Evolutionary conservation across 495 filamentous ascomycete species (phyloP).

Genomic region (Penicillium canescens): DNA sequence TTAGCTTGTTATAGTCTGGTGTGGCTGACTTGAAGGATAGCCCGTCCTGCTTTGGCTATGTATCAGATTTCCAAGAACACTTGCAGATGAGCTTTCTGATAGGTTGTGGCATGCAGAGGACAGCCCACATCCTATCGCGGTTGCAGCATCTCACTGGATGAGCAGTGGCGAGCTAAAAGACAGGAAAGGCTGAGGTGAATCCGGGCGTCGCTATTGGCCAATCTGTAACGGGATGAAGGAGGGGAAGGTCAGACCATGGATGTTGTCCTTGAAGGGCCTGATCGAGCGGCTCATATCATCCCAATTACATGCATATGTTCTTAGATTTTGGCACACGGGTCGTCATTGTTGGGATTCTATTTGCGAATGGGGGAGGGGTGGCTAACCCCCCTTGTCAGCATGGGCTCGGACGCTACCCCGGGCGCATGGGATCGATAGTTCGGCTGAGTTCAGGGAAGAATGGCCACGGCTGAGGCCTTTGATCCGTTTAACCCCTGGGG

Average conservation of each 20-base stretch:
- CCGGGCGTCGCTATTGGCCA: conserved; percentile 14
- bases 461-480: not conserved
- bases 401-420: conserved; percentile 9
- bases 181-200: conserved; percentile 13
- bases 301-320: not conserved
- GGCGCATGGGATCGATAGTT: conserved; percentile 4
- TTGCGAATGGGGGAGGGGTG: conserved; percentile 1
- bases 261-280: not conserved
- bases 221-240: conserved; percentile 6
- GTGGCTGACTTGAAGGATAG: conserved; percentile 14
- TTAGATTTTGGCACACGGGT: no score
- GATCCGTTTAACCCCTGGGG: not conserved
- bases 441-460: not conserved
- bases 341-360: not conserved
- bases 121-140: conserved; percentile 6
- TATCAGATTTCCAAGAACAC: conserved; percentile 19
- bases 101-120: conserved; percentile 16
- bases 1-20: conserved; percentile 6
- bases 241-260: conserved; percentile 4
- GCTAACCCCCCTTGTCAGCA: conserved; percentile 5
- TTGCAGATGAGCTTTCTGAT: conserved; percentile 11
- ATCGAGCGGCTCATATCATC: not conserved
- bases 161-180: conserved; percentile 3
- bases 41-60: conserved; percentile 20
- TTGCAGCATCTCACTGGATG: conserved; percentile 11